Base-by-base conservation (phyloP, 2,329 filamentous ascomycete genomes). In the Monosporascus ibericus region DNA sequence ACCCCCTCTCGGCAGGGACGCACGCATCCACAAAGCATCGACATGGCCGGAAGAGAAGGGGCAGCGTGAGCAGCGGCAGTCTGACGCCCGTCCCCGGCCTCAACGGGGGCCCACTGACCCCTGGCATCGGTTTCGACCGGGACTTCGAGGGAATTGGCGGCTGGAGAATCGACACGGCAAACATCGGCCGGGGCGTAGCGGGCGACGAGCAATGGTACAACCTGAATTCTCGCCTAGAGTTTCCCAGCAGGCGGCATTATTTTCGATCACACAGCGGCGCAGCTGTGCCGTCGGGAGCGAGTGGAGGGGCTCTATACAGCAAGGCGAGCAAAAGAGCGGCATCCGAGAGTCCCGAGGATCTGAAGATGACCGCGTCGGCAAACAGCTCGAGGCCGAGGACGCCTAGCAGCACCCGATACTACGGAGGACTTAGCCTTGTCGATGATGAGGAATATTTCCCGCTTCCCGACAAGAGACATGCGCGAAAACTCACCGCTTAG, bases 101-200 rank as follows among this genome's bases (percentile, higher is more conserved):
- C 34, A 58, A 64, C 27, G 64, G 68, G 7, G 60, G 75, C 44
- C 68, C 73, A 6, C 60, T 80, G 17, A 67, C 73, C 15, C 73
- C 76, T 7, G 77, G 73, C 54, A 65, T 78, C 36, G 79, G 79
- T 0, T 67, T 78, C 3, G 75, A 78, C 50, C 70, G 81, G 30
- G 81, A 84, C 60, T 84, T 77, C 57, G 81, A 84, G 58, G 81
- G 81, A 7, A 66, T 84, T 2, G 81, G 81, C 18, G 81, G 81
- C 3, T 84, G 80, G 79, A 70, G 79, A 47, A 57, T 81, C 2
- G 63, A 63, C 9, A 57, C 56, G 24, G 57, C 53, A 5, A 57
- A 57, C 36, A 47, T 57, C 14, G 56, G 61, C 47, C 52, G 57
- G 1, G 56, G 56, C 17, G 65, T 68, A 14, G 62, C 64, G 36